Conservation (phyloP, 106 monocot genomes). For the Dendrobium nobile region DNA sequence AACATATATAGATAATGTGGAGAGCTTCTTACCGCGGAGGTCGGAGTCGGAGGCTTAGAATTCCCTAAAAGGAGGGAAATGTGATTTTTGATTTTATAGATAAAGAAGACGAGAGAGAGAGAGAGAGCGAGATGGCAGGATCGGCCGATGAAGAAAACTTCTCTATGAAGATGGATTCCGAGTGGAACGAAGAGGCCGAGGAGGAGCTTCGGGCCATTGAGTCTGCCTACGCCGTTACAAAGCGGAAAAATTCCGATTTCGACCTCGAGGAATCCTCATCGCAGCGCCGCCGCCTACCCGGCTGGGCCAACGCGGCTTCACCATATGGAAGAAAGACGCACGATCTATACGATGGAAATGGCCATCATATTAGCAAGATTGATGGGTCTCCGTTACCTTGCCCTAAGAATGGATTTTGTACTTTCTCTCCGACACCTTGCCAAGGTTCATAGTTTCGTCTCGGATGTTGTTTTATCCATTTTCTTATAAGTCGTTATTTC, state of each 20-base stretch:
- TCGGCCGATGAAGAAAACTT: background rate
- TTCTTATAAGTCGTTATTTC: background rate
- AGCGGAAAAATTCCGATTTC: slow-evolving; percentile 3
- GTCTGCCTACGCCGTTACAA: slow-evolving; percentile 16
- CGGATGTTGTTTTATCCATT: background rate
- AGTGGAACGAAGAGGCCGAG: slow-evolving; percentile 51
- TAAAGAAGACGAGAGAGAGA: too few relatives aligned
- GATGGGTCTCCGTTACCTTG: background rate
- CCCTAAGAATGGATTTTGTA: slow-evolving; percentile 3
- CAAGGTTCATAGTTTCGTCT: slow-evolving; percentile 13
- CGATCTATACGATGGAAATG: background rate
- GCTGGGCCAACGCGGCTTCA: slow-evolving; percentile 16
- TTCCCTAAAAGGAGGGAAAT: too few relatives aligned
- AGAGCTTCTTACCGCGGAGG: too few relatives aligned
- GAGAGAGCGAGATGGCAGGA: too few relatives aligned
- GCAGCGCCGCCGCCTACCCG: slow-evolving; percentile 43
- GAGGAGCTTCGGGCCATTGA: slow-evolving; percentile 63
- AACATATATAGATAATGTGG: too few relatives aligned
- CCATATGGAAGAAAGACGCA: background rate
- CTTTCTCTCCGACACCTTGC: slow-evolving; percentile 15
- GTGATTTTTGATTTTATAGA: too few relatives aligned
- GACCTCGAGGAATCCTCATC: background rate
- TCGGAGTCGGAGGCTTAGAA: too few relatives aligned
- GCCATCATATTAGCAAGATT: background rate
- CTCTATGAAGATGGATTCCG: background rate